phyloP scores from a whole-genome alignment of 192 early-diverging fungal species.

The Backusella sp. region DNA sequence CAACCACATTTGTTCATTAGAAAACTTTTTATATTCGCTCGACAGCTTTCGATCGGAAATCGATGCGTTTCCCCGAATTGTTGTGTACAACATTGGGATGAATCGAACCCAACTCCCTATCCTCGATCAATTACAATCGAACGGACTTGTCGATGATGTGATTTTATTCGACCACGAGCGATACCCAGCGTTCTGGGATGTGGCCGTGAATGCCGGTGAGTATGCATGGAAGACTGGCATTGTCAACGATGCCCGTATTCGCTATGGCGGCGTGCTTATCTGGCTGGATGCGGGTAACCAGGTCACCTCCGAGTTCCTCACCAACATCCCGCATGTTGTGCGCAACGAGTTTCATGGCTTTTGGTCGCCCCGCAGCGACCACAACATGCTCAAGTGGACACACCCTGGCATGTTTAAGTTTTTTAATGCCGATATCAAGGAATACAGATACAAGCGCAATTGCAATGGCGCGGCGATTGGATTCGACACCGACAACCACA shows the following conservation, averaged over 20 bases:
- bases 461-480: constrained; percentile 54
- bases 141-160: constrained; percentile 43
- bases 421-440: constrained; percentile 33
- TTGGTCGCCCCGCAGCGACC: constrained; percentile 48
- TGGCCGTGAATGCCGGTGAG: constrained; percentile 40
- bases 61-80: constrained; percentile 37
- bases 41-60: constrained; percentile 36
- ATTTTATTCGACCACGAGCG: constrained; percentile 42
- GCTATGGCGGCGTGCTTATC: constrained; percentile 41
- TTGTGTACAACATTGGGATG: constrained; percentile 54
- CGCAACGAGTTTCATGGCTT: constrained; percentile 42
- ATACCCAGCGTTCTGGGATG: constrained; percentile 53
- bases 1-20: constrained; percentile 54
- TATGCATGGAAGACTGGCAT: constrained; percentile 59
- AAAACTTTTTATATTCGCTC: constrained; percentile 45
- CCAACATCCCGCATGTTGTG: not conserved
- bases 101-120: constrained; percentile 36
- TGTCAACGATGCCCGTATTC: constrained; percentile 44
- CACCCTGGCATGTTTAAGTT: constrained; percentile 49
- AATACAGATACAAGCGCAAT: constrained; percentile 40
- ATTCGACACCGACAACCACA: constrained; percentile 40
- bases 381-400: constrained; percentile 41
- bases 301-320: constrained; percentile 41
- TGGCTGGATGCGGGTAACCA: constrained; percentile 56
- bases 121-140: constrained; percentile 35